A percentile compares a stretch with the other conserved stretches of the same genome.
These are phyloP conservation scores for Nothophytophthora sp. DNA, from an alignment of 352 stramenopile species.

Conservation along the genomic window DNA sequence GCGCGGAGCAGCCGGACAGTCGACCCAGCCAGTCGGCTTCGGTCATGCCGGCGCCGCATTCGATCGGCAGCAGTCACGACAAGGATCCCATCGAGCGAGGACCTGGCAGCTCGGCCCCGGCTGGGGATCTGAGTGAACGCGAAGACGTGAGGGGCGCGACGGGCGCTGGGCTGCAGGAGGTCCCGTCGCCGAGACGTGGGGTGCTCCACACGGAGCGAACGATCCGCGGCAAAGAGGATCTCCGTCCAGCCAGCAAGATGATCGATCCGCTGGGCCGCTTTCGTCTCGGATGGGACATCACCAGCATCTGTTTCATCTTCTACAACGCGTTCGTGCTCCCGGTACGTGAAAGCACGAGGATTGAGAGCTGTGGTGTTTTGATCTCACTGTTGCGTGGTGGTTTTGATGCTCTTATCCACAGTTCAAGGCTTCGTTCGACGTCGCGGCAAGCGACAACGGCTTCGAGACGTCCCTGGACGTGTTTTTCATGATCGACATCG, in stretches of 20 bases:
- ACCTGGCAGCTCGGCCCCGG: neutral
- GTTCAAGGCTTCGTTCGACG: slow-evolving; percentile 70
- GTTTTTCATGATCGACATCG: slow-evolving; percentile 71
- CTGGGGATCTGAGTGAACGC: slow-evolving; percentile 4
- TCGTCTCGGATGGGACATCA: slow-evolving; percentile 63
- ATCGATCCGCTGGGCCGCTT: slow-evolving; percentile 61
- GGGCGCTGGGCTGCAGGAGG: slow-evolving; percentile 14
- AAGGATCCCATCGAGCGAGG: neutral
- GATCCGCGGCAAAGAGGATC: slow-evolving; percentile 27
- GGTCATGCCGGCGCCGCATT: neutral
- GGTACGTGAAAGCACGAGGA: slow-evolving; percentile 30
- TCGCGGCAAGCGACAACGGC: slow-evolving; percentile 23
- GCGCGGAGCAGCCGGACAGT: neutral
- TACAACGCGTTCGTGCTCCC: slow-evolving; percentile 72
- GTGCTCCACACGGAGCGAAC: slow-evolving; percentile 32
- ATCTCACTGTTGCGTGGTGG: neutral
- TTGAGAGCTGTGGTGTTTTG: slow-evolving; percentile 3
- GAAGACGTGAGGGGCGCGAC: slow-evolving; percentile 18
- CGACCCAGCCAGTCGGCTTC: neutral
- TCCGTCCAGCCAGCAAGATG: slow-evolving; percentile 37
- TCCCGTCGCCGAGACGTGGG: slow-evolving; percentile 5
- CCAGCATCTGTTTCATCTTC: slow-evolving; percentile 74
- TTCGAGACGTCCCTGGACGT: slow-evolving; percentile 57
- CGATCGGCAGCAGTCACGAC: neutral
- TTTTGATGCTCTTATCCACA: slow-evolving; percentile 11